Evolutionary conservation across 371 early-diverging fungal species (phyloP).

Genomic region (Mortierella sp.): DNA sequence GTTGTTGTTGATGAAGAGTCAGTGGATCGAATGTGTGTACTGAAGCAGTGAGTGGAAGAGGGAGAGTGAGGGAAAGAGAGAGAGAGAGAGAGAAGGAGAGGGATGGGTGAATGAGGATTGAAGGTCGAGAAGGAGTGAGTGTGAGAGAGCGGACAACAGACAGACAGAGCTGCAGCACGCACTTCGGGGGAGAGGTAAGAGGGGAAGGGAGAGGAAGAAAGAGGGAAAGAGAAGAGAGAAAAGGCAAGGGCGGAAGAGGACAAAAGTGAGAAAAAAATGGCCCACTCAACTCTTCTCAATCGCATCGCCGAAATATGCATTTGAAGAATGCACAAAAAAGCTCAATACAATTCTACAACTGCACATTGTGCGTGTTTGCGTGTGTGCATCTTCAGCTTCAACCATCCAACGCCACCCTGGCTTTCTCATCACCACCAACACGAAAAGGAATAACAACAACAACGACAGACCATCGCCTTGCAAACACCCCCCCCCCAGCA

Average conservation of each 20-base stretch:
- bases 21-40: not conserved
- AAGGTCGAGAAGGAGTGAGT: constrained; percentile 1
- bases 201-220: not conserved
- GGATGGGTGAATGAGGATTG: not conserved
- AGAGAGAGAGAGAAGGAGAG: not conserved
- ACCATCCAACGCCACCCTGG: not conserved
- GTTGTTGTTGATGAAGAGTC: not conserved
- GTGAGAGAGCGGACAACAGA: constrained; percentile 13
- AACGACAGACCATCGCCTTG: not conserved
- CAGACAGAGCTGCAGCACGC: no score
- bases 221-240: not conserved
- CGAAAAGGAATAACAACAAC: not conserved
- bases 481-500: not conserved
- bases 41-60: not conserved
- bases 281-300: no score
- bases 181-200: not conserved
- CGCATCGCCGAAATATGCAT: constrained; percentile 6
- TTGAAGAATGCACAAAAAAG: not conserved
- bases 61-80: not conserved
- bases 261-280: not conserved
- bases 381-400: not conserved
- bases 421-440: not conserved
- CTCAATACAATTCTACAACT: not conserved
- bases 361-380: not conserved
- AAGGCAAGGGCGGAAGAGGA: not conserved